Conservation (phyloP, 768 basidiomycete genomes). For the Lactarius pseudohatsudake region DNA sequence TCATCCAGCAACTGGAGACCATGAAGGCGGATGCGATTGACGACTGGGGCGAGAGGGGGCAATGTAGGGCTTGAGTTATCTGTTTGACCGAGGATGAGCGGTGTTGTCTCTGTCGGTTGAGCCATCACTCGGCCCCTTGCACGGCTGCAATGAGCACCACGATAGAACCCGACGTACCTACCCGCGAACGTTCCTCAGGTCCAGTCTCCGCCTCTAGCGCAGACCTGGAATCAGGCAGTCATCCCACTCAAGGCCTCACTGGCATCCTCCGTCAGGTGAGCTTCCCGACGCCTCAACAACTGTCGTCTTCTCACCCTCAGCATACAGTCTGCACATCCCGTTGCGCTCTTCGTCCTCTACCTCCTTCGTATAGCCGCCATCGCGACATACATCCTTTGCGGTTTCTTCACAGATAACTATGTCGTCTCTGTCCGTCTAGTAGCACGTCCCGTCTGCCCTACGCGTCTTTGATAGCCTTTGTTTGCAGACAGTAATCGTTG, state of each 20-base stretch:
- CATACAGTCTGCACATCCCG: constrained; percentile 70
- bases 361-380: constrained; percentile 89
- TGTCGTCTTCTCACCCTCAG: constrained; percentile 1
- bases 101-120: constrained; percentile 26
- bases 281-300: neutral
- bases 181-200: constrained; percentile 38
- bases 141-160: constrained; percentile 49
- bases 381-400: constrained; percentile 89
- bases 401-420: constrained; percentile 86
- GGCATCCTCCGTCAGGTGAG: constrained; percentile 75
- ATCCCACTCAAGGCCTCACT: constrained; percentile 50
- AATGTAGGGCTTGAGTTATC: neutral
- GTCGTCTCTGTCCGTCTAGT: constrained; percentile 76
- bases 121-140: neutral
- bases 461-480: constrained; percentile 10
- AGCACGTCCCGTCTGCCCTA: neutral
- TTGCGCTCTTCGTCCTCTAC: constrained; percentile 85
- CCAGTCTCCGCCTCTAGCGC: constrained; percentile 53
- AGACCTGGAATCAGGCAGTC: constrained; percentile 76
- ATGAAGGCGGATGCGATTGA: constrained; percentile 31
- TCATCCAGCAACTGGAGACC: constrained; percentile 20
- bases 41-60: constrained; percentile 19
- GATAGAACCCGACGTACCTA: constrained; percentile 83
- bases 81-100: constrained; percentile 12
- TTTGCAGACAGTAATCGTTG: constrained; percentile 80